Percentiles rank a stretch among this genome's conserved stretches.
phyloP scores from a whole-genome alignment of 768 basidiomycete genomes.

The Boletus fagicola region DNA sequence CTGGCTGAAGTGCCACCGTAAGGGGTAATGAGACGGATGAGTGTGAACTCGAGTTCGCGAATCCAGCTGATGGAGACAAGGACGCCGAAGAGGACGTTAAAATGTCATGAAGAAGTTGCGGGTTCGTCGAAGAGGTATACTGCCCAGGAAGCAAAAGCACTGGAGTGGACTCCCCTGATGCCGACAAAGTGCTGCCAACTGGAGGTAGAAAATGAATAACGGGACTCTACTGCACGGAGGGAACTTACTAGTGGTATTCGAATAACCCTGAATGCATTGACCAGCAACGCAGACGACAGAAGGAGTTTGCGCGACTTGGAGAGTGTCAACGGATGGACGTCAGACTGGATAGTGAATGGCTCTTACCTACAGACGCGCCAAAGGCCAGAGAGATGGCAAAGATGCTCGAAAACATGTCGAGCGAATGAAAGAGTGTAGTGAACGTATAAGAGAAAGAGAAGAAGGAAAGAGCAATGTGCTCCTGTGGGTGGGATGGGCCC shows the following conservation, averaged over 20 bases:
- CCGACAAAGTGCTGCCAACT: slow-evolving; percentile 73
- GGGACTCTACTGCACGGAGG: slow-evolving; percentile 1
- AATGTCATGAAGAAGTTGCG: slow-evolving; percentile 65
- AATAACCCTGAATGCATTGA: slow-evolving; percentile 80
- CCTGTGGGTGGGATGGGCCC: slow-evolving; percentile 11
- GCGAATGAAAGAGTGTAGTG: slow-evolving; percentile 24
- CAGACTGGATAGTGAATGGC: not conserved
- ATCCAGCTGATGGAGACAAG: slow-evolving; percentile 59
- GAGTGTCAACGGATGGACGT: not conserved
- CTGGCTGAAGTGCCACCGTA: slow-evolving; percentile 62
- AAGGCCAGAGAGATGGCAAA: slow-evolving; percentile 37
- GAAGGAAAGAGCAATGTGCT: slow-evolving; percentile 24
- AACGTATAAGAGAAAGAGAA: slow-evolving; percentile 15
- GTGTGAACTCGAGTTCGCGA: slow-evolving; percentile 50
- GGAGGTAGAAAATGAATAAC: slow-evolving; percentile 12
- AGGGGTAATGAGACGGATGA: slow-evolving; percentile 60
- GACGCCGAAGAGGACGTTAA: slow-evolving; percentile 65
- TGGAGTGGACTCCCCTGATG: slow-evolving; percentile 48
- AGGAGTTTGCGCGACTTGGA: slow-evolving; percentile 53
- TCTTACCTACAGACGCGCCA: slow-evolving; percentile 40
- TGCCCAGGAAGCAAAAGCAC: slow-evolving; percentile 74
- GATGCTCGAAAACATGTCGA: slow-evolving; percentile 41
- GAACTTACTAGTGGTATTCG: slow-evolving; percentile 66
- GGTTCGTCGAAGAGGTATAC: slow-evolving; percentile 69
- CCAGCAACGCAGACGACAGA: slow-evolving; percentile 82